These are phyloP conservation scores for Lithohypha guttulata DNA, from an alignment of 2,329 filamentous ascomycete species.

Conservation along the genomic window DNA sequence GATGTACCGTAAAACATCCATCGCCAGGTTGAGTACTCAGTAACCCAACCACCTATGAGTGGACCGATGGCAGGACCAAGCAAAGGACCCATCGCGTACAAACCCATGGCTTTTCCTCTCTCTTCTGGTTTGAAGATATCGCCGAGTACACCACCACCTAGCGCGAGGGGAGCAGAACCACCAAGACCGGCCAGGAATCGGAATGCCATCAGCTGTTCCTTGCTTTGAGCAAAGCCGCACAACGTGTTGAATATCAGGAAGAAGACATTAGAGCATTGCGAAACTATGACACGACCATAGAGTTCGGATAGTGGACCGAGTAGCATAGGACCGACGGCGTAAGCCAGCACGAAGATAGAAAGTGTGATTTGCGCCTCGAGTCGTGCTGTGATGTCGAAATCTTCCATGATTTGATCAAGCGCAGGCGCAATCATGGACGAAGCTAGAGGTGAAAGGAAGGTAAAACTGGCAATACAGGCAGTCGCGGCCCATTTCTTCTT, in stretches of 20 bases:
- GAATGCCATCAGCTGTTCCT: slow-evolving; percentile 46
- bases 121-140: slow-evolving; percentile 23
- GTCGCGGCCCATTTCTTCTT: slow-evolving; percentile 49
- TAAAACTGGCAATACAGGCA: slow-evolving; percentile 46
- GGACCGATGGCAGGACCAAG: slow-evolving; percentile 41
- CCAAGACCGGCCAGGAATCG: slow-evolving; percentile 50
- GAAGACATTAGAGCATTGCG: slow-evolving; percentile 46
- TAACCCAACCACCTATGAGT: slow-evolving; percentile 51
- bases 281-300: slow-evolving; percentile 44
- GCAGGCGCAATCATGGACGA: slow-evolving; percentile 51
- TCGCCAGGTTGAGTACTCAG: slow-evolving; percentile 29
- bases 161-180: slow-evolving; percentile 44
- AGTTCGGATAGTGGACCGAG: slow-evolving; percentile 46
- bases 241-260: slow-evolving; percentile 51
- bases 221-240: slow-evolving; percentile 46
- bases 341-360: slow-evolving; percentile 47
- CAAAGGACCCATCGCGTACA: slow-evolving; percentile 22
- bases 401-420: slow-evolving; percentile 40
- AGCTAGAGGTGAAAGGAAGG: slow-evolving; percentile 53
- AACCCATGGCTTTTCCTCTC: slow-evolving; percentile 22
- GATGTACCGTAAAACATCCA: slow-evolving; percentile 43
- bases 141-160: slow-evolving; percentile 36
- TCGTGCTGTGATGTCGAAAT: slow-evolving; percentile 39
- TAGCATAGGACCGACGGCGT: slow-evolving; percentile 43
- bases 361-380: slow-evolving; percentile 40